These are phyloP conservation scores for Laguncularia racemosa DNA, from an alignment of 345 rosid species.

Conservation along the genomic window DNA sequence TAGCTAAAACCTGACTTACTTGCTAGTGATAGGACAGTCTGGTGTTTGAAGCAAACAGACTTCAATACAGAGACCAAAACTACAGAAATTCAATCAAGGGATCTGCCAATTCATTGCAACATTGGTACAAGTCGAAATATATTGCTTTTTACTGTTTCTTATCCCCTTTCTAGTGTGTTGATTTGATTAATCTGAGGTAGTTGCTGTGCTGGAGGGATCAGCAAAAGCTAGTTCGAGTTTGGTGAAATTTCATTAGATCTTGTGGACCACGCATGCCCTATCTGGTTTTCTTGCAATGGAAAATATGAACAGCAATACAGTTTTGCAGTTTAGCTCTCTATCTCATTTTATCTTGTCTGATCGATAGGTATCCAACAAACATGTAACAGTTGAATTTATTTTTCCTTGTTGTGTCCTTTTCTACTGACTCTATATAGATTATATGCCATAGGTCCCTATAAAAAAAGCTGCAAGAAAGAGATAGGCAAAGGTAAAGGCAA, in stretches of 20 bases:
- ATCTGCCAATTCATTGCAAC: slow-evolving; percentile 24
- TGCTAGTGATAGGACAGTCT: slow-evolving; percentile 25
- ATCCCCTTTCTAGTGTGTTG: not conserved
- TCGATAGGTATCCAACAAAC: not conserved
- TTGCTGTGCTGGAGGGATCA: slow-evolving; percentile 21
- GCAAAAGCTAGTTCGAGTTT: slow-evolving; percentile 15
- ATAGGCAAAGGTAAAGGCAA: slow-evolving; percentile 18
- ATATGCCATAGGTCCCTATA: slow-evolving; percentile 20
- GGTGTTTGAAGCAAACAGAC: slow-evolving; percentile 24
- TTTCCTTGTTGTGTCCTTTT: not conserved
- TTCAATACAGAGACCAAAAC: slow-evolving; percentile 25
- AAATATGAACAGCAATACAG: slow-evolving; percentile 21
- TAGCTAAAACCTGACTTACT: slow-evolving; percentile 15
- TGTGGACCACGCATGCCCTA: slow-evolving; percentile 23
- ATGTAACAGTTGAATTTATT: not conserved
- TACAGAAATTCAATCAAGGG: slow-evolving; percentile 21
- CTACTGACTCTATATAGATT: not conserved
- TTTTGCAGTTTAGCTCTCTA: slow-evolving; percentile 27
- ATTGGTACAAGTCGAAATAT: slow-evolving; percentile 5
- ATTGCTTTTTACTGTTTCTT: not conserved
- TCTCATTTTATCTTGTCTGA: not conserved
- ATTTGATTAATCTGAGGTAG: not conserved
- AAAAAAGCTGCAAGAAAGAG: slow-evolving; percentile 21
- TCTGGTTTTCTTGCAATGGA: slow-evolving; percentile 27
- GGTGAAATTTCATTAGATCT: slow-evolving; percentile 35